Evolutionary conservation across 306 rosid species (phyloP).

Genomic region (Phaseolus lunatus): DNA sequence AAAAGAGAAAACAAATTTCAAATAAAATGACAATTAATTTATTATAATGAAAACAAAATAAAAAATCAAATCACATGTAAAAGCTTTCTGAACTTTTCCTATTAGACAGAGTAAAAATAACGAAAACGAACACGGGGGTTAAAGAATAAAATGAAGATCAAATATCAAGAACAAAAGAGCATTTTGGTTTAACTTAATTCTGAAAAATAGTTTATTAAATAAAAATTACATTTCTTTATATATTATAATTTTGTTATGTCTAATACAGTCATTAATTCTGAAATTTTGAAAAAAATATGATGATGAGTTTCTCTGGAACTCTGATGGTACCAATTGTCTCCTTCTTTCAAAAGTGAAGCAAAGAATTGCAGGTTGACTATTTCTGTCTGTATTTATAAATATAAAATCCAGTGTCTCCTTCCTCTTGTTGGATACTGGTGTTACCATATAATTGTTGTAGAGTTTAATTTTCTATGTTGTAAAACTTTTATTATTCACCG

Average conservation of each 20-base stretch:
- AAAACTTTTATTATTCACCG: too few species aligned
- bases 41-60: too few species aligned
- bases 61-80: too few species aligned
- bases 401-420: constrained; percentile 20
- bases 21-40: too few species aligned
- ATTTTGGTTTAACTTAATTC: too few species aligned
- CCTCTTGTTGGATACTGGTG: background rate
- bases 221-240: too few species aligned
- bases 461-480: too few species aligned
- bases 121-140: background rate
- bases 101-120: background rate
- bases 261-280: background rate
- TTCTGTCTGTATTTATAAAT: background rate
- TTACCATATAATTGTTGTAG: background rate
- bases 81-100: background rate
- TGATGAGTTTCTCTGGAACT: constrained; percentile 4
- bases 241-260: too few species aligned
- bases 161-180: too few species aligned
- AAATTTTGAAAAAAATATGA: constrained; percentile 44
- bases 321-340: background rate
- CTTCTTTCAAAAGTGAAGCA: background rate
- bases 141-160: background rate
- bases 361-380: background rate
- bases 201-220: too few species aligned
- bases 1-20: too few species aligned